A percentile compares a stretch with the other conserved stretches of the same genome.
These are phyloP conservation scores for Atkinsonella texensis DNA, from an alignment of 2,329 filamentous ascomycete genomes.

Conservation along the genomic window DNA sequence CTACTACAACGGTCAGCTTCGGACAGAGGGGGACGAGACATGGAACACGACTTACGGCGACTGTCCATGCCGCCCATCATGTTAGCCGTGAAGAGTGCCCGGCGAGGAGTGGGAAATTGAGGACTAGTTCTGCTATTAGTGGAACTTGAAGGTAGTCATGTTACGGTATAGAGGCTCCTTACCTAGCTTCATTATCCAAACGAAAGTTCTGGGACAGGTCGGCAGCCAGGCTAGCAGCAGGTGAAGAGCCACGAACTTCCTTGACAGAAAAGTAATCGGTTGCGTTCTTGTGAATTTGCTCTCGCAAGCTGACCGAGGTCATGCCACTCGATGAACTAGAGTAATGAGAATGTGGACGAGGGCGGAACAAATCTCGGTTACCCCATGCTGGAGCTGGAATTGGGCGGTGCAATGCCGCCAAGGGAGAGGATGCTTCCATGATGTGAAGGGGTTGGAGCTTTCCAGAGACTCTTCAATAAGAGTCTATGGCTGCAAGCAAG, in stretches of 20 bases:
- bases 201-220: conserved; percentile 96
- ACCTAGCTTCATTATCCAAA: conserved; percentile 78
- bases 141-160: neutral
- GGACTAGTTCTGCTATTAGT: conserved; percentile 18
- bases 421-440: conserved; percentile 90
- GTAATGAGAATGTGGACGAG: conserved; percentile 34
- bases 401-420: conserved; percentile 81
- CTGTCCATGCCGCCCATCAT: conserved; percentile 24
- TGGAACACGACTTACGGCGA: conserved; percentile 17
- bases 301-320: conserved; percentile 67
- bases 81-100: conserved; percentile 28
- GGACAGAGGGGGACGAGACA: neutral
- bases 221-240: conserved; percentile 78
- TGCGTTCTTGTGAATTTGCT: conserved; percentile 48
- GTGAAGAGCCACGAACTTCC: conserved; percentile 72
- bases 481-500: neutral
- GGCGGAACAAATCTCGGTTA: conserved; percentile 38
- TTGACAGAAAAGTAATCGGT: conserved; percentile 76
- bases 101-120: conserved; percentile 28
- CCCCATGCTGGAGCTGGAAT: conserved; percentile 49
- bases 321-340: conserved; percentile 44
- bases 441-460: conserved; percentile 13
- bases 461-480: conserved; percentile 4
- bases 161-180: conserved; percentile 22
- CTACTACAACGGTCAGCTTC: conserved; percentile 25